Conservation (phyloP, 352 stramenopile genomes). For the Pseudoperonospora humuli region DNA sequence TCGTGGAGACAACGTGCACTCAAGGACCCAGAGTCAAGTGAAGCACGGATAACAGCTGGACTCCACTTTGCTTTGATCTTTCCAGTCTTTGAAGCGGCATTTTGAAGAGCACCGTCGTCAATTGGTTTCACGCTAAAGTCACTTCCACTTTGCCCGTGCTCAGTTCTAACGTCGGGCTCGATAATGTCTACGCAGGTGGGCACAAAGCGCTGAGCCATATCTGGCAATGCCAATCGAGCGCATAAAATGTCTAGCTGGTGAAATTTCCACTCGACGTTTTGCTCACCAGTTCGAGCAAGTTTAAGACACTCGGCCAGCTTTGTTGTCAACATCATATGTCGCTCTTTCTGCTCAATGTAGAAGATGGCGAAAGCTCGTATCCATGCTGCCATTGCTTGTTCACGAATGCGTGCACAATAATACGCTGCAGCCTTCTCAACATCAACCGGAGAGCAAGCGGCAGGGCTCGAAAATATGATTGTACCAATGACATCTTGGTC, state of each 20-base stretch:
- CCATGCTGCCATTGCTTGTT: conserved; percentile 69
- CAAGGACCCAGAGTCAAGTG: conserved; percentile 51
- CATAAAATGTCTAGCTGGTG: conserved; percentile 77
- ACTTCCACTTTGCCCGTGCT: conserved; percentile 18
- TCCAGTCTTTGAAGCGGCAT: conserved; percentile 46
- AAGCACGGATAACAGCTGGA: conserved; percentile 40
- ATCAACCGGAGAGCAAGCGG: conserved; percentile 27
- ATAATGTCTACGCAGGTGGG: conserved; percentile 57
- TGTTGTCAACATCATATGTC: conserved; percentile 43
- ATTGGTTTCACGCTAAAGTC: conserved; percentile 36
- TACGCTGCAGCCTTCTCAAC: conserved; percentile 36
- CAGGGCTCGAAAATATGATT: conserved; percentile 34
- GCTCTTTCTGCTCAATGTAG: conserved; percentile 52
- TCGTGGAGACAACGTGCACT: conserved; percentile 62
- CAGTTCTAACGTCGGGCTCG: conserved; percentile 27
- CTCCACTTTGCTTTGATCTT: conserved; percentile 63
- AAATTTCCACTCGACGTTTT: conserved; percentile 46
- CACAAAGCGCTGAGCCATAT: conserved; percentile 74
- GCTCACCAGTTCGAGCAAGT: conserved; percentile 18
- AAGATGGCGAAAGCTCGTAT: conserved; percentile 68
- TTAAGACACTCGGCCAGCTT: conserved; percentile 54
- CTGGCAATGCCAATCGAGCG: conserved; percentile 57
- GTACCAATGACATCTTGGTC: conserved; percentile 29
- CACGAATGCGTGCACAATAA: conserved; percentile 47
- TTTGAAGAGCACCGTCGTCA: conserved; percentile 62